Percentiles rank a stretch among this genome's conserved stretches.
phyloP scores from a whole-genome alignment of 2,329 filamentous ascomycete species.

The Geosmithia flava region DNA sequence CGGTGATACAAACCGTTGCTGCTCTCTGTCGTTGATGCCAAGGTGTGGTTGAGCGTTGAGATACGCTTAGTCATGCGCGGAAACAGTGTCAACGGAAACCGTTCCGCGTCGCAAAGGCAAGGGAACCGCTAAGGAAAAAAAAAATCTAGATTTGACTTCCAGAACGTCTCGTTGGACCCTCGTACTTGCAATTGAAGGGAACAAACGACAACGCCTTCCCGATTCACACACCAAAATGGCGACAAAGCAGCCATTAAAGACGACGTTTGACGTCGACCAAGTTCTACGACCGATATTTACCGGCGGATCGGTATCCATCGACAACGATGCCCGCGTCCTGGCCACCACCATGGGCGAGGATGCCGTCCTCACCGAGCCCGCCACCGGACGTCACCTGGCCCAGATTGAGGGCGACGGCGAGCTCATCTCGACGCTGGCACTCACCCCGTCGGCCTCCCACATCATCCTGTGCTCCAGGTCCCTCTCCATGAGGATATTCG shows the following conservation, averaged over 20 bases:
- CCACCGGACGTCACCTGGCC: slow-evolving; percentile 70
- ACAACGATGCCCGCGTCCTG: slow-evolving; percentile 68
- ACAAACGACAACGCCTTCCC: not conserved
- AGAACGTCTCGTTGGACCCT: not conserved
- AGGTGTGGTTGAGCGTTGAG: not conserved
- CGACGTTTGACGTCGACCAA: slow-evolving; percentile 74
- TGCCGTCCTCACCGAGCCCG: slow-evolving; percentile 73
- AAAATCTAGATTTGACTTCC: slow-evolving; percentile 3
- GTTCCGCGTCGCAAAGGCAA: not conserved
- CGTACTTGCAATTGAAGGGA: not conserved
- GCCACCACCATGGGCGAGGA: slow-evolving; percentile 89
- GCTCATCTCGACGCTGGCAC: slow-evolving; percentile 62
- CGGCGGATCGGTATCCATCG: slow-evolving; percentile 75
- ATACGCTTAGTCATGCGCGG: not conserved
- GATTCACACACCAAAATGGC: slow-evolving; percentile 32
- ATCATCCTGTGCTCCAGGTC: slow-evolving; percentile 87
- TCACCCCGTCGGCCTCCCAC: slow-evolving; percentile 81
- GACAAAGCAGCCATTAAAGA: slow-evolving; percentile 56
- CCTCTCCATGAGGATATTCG: slow-evolving; percentile 88
- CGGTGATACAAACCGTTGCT: not conserved
- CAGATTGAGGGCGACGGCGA: slow-evolving; percentile 84
- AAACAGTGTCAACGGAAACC: not conserved
- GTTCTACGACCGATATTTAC: slow-evolving; percentile 91
- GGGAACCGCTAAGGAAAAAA: slow-evolving; percentile 2
- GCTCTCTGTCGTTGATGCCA: not conserved